Conservation (phyloP, 108 stramenopile species). For the Hondaea fermentalgiana region DNA sequence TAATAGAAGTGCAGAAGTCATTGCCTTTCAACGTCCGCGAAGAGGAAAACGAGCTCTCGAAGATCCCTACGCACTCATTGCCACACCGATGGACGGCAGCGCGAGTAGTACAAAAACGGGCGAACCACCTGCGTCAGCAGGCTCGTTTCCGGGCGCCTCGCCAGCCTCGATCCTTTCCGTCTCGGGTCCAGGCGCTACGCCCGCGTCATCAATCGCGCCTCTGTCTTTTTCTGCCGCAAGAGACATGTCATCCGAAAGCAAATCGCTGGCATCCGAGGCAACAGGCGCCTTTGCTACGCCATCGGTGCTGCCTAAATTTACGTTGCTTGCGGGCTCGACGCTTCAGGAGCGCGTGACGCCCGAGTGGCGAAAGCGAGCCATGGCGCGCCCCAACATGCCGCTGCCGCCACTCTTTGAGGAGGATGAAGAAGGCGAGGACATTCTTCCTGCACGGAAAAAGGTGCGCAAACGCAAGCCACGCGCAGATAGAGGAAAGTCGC, state of each 20-base stretch:
- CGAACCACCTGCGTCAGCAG: neutral
- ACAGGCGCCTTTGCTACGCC: neutral
- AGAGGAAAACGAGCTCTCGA: neutral
- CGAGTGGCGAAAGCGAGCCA: neutral
- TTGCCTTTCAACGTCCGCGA: neutral
- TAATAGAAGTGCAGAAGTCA: neutral
- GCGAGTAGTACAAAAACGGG: too few relatives aligned
- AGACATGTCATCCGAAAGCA: neutral
- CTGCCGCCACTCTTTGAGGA: neutral
- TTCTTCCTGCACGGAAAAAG: neutral
- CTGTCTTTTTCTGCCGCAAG: neutral
- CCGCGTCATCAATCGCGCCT: neutral
- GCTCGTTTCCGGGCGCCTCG: neutral
- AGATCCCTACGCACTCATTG: neutral
- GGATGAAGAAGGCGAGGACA: neutral
- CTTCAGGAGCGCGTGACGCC: neutral
- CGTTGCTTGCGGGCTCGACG: neutral
- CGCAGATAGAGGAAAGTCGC: neutral
- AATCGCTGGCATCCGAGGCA: neutral
- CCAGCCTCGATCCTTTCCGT: neutral
- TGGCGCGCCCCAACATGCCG: neutral
- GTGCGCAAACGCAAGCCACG: neutral
- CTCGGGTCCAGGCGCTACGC: neutral
- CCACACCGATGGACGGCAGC: neutral
- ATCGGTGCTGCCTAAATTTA: neutral